These are phyloP conservation scores for Terfezia boudieri DNA, from an alignment of 495 filamentous ascomycete genomes.

Conservation along the genomic window DNA sequence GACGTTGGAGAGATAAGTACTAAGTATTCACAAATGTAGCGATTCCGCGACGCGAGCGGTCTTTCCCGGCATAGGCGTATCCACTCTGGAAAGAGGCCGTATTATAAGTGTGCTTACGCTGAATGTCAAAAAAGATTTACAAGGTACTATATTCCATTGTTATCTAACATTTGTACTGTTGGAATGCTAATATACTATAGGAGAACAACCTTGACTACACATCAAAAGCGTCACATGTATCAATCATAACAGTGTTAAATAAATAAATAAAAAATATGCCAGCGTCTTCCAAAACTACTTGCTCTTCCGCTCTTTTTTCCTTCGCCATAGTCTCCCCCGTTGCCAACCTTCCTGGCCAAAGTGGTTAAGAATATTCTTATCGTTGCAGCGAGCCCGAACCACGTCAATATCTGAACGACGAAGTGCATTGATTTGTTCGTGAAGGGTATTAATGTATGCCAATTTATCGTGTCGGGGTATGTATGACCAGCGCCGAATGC, in stretches of 20 bases:
- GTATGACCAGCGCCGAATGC: too few species aligned
- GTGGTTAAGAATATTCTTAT: too few species aligned
- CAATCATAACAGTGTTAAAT: conserved; percentile 90
- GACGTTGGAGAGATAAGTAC: too few species aligned
- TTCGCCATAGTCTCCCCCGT: too few species aligned
- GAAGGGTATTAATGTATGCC: too few species aligned
- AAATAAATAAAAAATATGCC: conserved; percentile 33
- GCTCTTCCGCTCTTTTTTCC: too few species aligned
- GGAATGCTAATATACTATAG: conserved; percentile 22
- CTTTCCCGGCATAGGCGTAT: conserved; percentile 84
- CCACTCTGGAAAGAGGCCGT: conserved; percentile 86
- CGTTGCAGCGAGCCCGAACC: too few species aligned
- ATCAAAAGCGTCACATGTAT: conserved; percentile 88
- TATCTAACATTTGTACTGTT: background rate
- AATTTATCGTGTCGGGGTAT: too few species aligned
- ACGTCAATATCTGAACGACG: too few species aligned
- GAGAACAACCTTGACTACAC: conserved; percentile 79
- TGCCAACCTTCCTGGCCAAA: too few species aligned
- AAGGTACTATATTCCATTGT: conserved; percentile 5
- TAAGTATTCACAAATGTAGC: conserved; percentile 29
- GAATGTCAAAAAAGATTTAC: conserved; percentile 99
- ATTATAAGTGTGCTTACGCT: conserved; percentile 94
- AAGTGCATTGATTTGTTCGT: too few species aligned
- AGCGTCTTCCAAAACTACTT: too few species aligned
- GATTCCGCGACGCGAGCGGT: conserved; percentile 98